Evolutionary conservation across 2,329 filamentous ascomycete species (phyloP).

Genomic region (Xylariaceae sp.): DNA sequence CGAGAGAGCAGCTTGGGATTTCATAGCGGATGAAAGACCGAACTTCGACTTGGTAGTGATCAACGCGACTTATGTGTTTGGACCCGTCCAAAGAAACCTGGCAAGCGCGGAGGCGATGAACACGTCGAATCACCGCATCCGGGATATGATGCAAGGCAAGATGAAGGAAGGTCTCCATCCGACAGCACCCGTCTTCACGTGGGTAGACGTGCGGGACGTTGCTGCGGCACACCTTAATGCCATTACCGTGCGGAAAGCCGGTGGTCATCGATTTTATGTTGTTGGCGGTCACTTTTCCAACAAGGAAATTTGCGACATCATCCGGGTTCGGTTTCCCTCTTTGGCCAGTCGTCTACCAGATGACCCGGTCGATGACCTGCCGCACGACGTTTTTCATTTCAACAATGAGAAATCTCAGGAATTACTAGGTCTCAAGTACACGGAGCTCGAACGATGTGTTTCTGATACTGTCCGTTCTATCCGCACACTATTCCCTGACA

Average conservation of each 20-base stretch:
- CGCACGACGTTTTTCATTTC: conserved; percentile 50
- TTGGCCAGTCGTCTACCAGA: conserved; percentile 47
- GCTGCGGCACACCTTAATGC: conserved; percentile 63
- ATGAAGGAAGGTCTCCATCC: conserved; percentile 56
- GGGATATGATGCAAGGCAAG: conserved; percentile 61
- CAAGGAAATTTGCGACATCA: conserved; percentile 53
- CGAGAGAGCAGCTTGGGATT: conserved; percentile 65
- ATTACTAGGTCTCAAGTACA: conserved; percentile 60
- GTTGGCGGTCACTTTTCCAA: conserved; percentile 61
- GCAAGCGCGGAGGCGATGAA: conserved; percentile 64
- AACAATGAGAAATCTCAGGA: conserved; percentile 55
- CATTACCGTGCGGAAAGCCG: conserved; percentile 54
- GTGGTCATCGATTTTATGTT: conserved; percentile 62
- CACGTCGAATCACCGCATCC: conserved; percentile 68
- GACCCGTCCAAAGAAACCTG: conserved; percentile 63
- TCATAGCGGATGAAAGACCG: conserved; percentile 53
- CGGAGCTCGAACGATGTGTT: conserved; percentile 55
- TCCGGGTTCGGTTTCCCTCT: conserved; percentile 54
- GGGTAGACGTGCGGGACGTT: conserved; percentile 61
- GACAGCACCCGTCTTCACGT: conserved; percentile 55
- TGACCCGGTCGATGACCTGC: conserved; percentile 38
- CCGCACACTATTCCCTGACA: conserved; percentile 19
- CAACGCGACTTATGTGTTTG: conserved; percentile 61
- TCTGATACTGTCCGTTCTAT: conserved; percentile 54
- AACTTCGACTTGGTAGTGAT: conserved; percentile 61